Conservation (phyloP, 2,329 filamentous ascomycete species). For the Xylariaceae sp. region DNA sequence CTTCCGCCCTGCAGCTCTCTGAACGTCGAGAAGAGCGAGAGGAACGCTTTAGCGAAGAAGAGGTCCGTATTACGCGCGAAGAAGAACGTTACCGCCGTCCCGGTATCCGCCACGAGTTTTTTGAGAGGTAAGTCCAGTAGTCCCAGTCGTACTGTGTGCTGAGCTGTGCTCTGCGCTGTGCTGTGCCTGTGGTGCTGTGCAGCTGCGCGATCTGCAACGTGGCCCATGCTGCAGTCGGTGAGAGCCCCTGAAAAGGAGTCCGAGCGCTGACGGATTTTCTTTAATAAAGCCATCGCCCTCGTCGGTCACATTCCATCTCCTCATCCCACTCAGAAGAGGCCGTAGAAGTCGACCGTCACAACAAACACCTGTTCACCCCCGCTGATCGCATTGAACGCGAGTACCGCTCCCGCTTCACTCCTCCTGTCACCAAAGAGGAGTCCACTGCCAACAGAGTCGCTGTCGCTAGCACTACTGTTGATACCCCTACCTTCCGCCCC, state of each 20-base stretch:
- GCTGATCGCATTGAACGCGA: conserved; percentile 62
- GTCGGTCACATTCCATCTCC: conserved; percentile 6
- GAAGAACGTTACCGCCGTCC: conserved; percentile 71
- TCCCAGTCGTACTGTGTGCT: not conserved
- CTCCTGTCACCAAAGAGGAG: conserved; percentile 38
- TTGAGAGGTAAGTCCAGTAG: conserved; percentile 43
- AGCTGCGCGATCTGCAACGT: too few relatives aligned
- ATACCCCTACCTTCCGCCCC: conserved; percentile 31
- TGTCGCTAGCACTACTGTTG: conserved; percentile 22
- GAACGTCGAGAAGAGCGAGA: conserved; percentile 55
- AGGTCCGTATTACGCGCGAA: conserved; percentile 74
- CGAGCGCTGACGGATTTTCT: too few relatives aligned
- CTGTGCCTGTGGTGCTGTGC: too few relatives aligned
- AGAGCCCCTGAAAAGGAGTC: too few relatives aligned
- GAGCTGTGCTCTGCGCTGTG: too few relatives aligned
- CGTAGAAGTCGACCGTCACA: conserved; percentile 59
- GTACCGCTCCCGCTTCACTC: conserved; percentile 58
- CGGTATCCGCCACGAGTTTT: conserved; percentile 54
- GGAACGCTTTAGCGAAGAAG: conserved; percentile 70
- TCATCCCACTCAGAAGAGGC: conserved; percentile 56
- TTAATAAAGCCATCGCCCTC: not conserved
- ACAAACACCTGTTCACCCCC: conserved; percentile 43
- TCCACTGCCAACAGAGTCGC: not conserved
- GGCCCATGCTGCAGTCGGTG: too few relatives aligned
- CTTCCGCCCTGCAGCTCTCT: conserved; percentile 63